phyloP scores from a whole-genome alignment of 805 yeast species.

The Candida germanica region DNA sequence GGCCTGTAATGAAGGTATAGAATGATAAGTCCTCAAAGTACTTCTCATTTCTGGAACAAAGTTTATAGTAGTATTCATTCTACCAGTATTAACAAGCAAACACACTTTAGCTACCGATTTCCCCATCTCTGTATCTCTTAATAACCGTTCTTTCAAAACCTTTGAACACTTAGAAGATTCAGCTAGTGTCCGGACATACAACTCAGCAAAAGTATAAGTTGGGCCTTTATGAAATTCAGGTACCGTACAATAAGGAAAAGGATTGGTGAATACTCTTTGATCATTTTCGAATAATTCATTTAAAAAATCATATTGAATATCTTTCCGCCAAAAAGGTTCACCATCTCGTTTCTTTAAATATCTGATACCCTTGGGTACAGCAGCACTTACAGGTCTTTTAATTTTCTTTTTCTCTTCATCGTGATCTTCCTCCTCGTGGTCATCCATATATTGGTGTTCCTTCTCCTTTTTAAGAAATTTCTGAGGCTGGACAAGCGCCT shows the following conservation, averaged over 20 bases:
- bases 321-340: conserved; percentile 84
- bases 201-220: conserved; percentile 73
- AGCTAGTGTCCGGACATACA: conserved; percentile 78
- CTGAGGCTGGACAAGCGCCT: not conserved
- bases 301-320: conserved; percentile 81
- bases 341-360: conserved; percentile 89
- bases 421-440: conserved; percentile 4
- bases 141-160: conserved; percentile 72
- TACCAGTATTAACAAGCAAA: conserved; percentile 82
- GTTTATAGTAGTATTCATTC: conserved; percentile 93
- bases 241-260: conserved; percentile 44
- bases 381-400: conserved; percentile 15
- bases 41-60: conserved; percentile 95
- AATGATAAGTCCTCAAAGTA: conserved; percentile 86
- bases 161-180: conserved; percentile 81
- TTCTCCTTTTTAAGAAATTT: conserved; percentile 9
- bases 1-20: conserved; percentile 85
- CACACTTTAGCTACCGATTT: conserved; percentile 78
- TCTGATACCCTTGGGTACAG: conserved; percentile 37
- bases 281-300: conserved; percentile 60
- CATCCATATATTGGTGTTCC: conserved; percentile 14
- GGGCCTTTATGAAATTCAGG: conserved; percentile 35
- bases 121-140: conserved; percentile 59
- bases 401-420: conserved; percentile 18
- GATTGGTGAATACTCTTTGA: conserved; percentile 64